Evolutionary conservation across 2,329 filamentous ascomycete genomes (phyloP), one percentile per base, ranked within the genome.

Genomic region (Rutstroemia sp.): DNA sequence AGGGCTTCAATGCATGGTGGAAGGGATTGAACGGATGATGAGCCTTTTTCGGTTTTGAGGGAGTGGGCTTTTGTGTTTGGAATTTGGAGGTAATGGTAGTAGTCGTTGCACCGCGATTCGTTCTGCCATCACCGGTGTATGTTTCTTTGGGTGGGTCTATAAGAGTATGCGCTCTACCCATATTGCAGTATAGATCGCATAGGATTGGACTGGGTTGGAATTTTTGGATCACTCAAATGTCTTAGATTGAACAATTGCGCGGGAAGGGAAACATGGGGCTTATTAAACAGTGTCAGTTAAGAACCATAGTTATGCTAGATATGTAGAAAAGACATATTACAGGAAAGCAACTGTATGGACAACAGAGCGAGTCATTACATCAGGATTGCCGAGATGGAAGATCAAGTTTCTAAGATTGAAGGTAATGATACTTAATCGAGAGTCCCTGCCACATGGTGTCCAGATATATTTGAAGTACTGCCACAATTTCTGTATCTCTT

Each of bases 91-190:
- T 34, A 12, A 34, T 34, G 10, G 10, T 34, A 1, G 30, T 59
- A 19, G 41, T 44, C 4, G 18, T 44, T 44, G n/a, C 41, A 34
- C 55, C 48, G 12, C 49, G 42, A 23, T 46, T 23, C 38, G 59
- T 44, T 58, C 49, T 57, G 49, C 53, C 54, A 39, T 48, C 25
- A 38, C 58, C 49, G 8, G 59, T 61, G 46, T 58, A 52, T 2
- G 49, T 42, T n/a, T 34, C 30, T 51, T 59, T 49, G 23, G 58
- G 48, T 3, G 39, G 49, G 49, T 42, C 21, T 44, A 60, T 55
- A 27, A 61, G 53, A 23, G 58, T 62, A 42, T 59, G 56, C 30
- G 58, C 61, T 41, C 59, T 58, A 12, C 27, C 50, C 60, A 64
- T 63, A 18, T 38, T 54, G 30, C 30, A 34, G 12, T 34, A 10